These are phyloP conservation scores for Exophiala oligosperma DNA, from an alignment of 2,329 filamentous ascomycete genomes.

Conservation along the genomic window DNA sequence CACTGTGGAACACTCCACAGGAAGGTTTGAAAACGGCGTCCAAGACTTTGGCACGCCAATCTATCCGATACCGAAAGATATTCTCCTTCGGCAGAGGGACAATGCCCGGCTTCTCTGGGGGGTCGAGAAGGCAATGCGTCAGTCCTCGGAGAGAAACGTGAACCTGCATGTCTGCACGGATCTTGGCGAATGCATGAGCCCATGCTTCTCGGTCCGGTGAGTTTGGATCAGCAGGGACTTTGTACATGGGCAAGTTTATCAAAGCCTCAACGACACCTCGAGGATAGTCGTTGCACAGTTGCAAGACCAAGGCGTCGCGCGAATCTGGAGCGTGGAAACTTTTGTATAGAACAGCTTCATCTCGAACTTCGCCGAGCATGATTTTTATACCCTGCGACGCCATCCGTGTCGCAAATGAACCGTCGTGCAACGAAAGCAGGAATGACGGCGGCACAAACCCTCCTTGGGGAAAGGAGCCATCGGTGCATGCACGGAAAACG, in stretches of 20 bases:
- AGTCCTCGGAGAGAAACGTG: constrained; percentile 38
- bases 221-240: constrained; percentile 30
- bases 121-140: constrained; percentile 25
- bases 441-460: constrained; percentile 35
- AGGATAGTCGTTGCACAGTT: constrained; percentile 46
- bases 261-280: constrained; percentile 38
- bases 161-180: constrained; percentile 43
- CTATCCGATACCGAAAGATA: constrained; percentile 18
- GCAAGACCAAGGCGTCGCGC: constrained; percentile 36
- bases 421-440: constrained; percentile 38
- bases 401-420: constrained; percentile 40
- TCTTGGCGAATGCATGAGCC: constrained; percentile 40
- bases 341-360: constrained; percentile 46
- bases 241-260: constrained; percentile 34
- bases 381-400: constrained; percentile 35
- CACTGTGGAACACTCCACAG: constrained; percentile 16
- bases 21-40: constrained; percentile 14
- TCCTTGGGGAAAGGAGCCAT: constrained; percentile 35
- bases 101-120: not conserved
- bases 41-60: constrained; percentile 18
- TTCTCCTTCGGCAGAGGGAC: not conserved
- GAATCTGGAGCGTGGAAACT: constrained; percentile 39
- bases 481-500: constrained; percentile 47
- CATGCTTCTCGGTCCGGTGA: constrained; percentile 22
- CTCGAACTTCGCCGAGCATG: constrained; percentile 44